Evolutionary conservation across 1,284 basidiomycete species (phyloP).

Genomic region (Anthracocystis walkeri): DNA sequence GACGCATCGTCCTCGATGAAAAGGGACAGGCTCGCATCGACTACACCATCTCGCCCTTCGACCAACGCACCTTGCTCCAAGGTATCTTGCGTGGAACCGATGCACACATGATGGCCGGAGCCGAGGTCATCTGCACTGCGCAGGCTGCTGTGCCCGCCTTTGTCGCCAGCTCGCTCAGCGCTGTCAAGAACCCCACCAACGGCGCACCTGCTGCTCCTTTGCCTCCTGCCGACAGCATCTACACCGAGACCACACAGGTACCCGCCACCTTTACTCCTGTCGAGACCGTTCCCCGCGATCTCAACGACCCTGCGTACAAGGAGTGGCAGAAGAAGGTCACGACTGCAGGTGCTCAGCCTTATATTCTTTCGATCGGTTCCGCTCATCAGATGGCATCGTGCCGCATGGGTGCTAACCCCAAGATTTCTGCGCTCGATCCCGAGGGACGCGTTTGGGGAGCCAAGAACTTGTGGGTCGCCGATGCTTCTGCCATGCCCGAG

Average conservation of each 20-base stretch:
- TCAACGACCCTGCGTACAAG: constrained; percentile 58
- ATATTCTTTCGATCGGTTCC: constrained; percentile 53
- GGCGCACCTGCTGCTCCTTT: constrained; percentile 16
- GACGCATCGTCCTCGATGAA: constrained; percentile 70
- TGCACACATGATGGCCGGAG: constrained; percentile 71
- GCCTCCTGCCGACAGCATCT: constrained; percentile 28
- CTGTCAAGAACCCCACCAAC: constrained; percentile 12
- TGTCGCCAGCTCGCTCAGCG: constrained; percentile 15
- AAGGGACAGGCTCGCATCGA: constrained; percentile 69
- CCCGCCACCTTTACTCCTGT: constrained; percentile 58
- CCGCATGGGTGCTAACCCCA: constrained; percentile 69
- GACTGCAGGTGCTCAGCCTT: constrained; percentile 51
- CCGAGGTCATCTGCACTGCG: constrained; percentile 69
- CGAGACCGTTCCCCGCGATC: constrained; percentile 54
- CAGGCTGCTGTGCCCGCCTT: constrained; percentile 65
- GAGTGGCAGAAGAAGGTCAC: constrained; percentile 65
- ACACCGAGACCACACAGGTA: constrained; percentile 59
- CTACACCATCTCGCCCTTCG: constrained; percentile 70
- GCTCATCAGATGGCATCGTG: constrained; percentile 71
- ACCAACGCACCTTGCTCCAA: constrained; percentile 68
- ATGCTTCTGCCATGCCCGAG: constrained; percentile 71
- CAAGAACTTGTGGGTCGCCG: constrained; percentile 71
- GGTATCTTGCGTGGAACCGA: constrained; percentile 70
- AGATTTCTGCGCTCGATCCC: constrained; percentile 69
- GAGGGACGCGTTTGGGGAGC: constrained; percentile 71